phyloP scores from a whole-genome alignment of 1,139 yeast genomes.

The Kodamaea derodonti region DNA sequence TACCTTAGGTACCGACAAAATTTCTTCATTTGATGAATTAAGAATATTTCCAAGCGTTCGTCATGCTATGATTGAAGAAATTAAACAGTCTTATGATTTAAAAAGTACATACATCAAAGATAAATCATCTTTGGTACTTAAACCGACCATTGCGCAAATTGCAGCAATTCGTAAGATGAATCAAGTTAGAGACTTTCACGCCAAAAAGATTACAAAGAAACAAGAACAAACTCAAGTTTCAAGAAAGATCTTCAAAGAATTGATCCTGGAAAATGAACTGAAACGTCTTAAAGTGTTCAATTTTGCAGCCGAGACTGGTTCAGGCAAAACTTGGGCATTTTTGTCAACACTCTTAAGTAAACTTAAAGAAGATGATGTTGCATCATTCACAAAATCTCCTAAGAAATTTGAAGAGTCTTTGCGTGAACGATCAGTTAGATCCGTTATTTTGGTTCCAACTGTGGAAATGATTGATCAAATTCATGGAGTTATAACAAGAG shows the following conservation, averaged over 20 bases:
- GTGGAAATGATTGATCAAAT: conserved; percentile 87
- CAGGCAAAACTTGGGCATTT: conserved; percentile 94
- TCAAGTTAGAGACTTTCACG: conserved; percentile 23
- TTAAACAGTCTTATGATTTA: conserved; percentile 45
- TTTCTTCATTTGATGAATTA: conserved; percentile 60
- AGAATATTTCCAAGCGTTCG: conserved; percentile 67
- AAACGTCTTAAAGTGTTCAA: conserved; percentile 60
- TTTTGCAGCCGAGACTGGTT: conserved; percentile 93
- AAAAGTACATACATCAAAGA: conserved; percentile 31
- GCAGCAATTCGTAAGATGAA: conserved; percentile 45
- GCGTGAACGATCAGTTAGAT: conserved; percentile 47
- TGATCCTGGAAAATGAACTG: conserved; percentile 27
- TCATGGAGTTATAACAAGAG: conserved; percentile 43
- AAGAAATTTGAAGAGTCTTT: conserved; percentile 29
- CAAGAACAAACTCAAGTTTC: conserved; percentile 9
- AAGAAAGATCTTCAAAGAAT: conserved; percentile 12
- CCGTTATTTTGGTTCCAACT: conserved; percentile 81
- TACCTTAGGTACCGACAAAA: conserved; percentile 20
- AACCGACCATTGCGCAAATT: conserved; percentile 44
- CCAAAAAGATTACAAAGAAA: conserved; percentile 18
- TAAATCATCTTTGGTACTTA: conserved; percentile 29
- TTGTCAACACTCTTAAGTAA: conserved; percentile 70
- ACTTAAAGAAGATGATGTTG: conserved; percentile 53
- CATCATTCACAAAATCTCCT: conserved; percentile 21
- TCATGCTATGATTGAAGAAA: conserved; percentile 56